phyloP scores from a whole-genome alignment of 139 green algal genomes.

The Coelastrella sp. region DNA sequence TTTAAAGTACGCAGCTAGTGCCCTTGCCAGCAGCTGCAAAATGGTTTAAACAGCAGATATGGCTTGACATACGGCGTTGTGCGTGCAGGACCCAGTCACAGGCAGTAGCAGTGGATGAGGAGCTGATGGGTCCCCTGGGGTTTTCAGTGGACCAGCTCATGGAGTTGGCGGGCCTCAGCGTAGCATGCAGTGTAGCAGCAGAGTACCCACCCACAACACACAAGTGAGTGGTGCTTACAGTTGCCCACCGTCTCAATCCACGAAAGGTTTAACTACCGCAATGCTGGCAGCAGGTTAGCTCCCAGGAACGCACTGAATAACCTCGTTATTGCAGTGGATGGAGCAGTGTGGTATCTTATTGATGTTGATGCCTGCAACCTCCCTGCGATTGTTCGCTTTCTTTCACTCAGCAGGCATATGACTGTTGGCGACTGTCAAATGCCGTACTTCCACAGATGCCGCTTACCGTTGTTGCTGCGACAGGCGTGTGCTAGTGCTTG shows the following conservation, averaged over 20 bases:
- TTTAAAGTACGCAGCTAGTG: no score
- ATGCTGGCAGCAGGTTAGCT: neutral
- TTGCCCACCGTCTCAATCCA: neutral
- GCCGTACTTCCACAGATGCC: no score
- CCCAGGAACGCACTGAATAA: neutral
- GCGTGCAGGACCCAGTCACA: conserved; percentile 65
- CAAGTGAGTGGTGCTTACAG: neutral
- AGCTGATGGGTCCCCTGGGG: conserved; percentile 92
- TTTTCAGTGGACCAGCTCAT: conserved; percentile 96
- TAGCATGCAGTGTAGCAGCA: conserved; percentile 71
- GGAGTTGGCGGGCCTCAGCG: conserved; percentile 88
- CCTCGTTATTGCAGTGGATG: no score
- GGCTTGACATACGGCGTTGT: no score
- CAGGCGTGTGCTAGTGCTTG: conserved; percentile 85
- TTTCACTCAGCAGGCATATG: neutral
- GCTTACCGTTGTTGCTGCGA: neutral
- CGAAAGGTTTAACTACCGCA: neutral
- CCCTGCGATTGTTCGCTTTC: neutral
- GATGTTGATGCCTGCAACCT: no score
- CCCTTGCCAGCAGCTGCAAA: no score
- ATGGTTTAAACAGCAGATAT: no score
- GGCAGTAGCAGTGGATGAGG: conserved; percentile 82
- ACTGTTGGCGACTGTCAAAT: no score
- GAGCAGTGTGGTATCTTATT: no score
- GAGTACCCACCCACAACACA: conserved; percentile 67